These are phyloP conservation scores for Pseudonitzschia pungens DNA, from an alignment of 108 stramenopile genomes.

Conservation along the genomic window DNA sequence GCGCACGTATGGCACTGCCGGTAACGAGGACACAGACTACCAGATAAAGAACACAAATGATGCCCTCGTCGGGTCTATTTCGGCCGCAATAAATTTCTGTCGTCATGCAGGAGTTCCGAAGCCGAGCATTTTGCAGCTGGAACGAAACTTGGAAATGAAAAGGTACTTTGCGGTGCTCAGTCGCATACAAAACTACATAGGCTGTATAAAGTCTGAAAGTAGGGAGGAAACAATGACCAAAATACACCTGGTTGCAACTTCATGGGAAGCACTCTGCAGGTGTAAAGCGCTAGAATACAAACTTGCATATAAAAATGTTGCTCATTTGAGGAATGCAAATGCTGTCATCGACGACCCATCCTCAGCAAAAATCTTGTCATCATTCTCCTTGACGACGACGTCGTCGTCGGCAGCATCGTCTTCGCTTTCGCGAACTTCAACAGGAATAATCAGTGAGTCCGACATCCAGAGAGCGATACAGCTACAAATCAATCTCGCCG, in stretches of 20 bases:
- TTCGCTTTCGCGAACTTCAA: background rate
- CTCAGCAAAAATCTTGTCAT: background rate
- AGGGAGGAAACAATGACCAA: constrained; percentile 21
- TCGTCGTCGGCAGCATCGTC: background rate
- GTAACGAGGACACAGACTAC: constrained; percentile 13
- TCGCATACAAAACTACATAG: constrained; percentile 32
- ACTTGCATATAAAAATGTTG: constrained; percentile 26
- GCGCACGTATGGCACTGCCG: background rate
- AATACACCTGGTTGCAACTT: constrained; percentile 26
- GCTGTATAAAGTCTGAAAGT: constrained; percentile 17
- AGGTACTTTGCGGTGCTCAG: constrained; percentile 30
- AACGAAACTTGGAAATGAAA: constrained; percentile 35
- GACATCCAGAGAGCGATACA: constrained; percentile 26
- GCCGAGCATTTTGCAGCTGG: constrained; percentile 24
- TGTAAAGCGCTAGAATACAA: constrained; percentile 35
- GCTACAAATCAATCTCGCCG: constrained; percentile 26
- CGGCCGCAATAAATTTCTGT: constrained; percentile 35
- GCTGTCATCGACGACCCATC: background rate
- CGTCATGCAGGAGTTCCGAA: constrained; percentile 29
- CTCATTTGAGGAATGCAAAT: constrained; percentile 10
- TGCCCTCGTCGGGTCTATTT: constrained; percentile 31
- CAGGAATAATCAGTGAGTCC: background rate
- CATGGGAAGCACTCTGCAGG: constrained; percentile 36
- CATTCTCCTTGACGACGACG: background rate
- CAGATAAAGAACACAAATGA: constrained; percentile 31